Conservation (phyloP, 495 filamentous ascomycete genomes). For the Aspergillus conjunctus region DNA sequence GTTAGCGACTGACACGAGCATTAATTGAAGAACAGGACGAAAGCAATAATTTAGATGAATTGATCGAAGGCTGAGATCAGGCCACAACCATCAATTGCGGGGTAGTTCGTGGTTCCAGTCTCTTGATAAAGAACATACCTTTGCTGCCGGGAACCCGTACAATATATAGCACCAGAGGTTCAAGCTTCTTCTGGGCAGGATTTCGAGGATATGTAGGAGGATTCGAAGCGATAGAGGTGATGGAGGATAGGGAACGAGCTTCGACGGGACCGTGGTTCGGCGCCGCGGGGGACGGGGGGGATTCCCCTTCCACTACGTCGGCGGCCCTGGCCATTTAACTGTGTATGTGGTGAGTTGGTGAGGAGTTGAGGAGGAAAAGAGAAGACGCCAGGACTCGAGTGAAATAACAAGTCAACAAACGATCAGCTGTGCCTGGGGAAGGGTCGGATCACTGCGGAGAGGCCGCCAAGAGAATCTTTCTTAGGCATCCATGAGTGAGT, state of each 20-base stretch:
- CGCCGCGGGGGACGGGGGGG: conserved; percentile 28
- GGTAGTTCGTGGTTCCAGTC: neutral
- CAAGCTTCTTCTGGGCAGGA: conserved; percentile 62
- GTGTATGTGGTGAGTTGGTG: neutral
- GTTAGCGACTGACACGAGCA: conserved; percentile 20
- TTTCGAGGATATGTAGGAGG: conserved; percentile 81
- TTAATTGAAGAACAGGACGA: neutral
- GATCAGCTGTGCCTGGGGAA: conserved; percentile 19
- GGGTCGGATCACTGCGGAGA: conserved; percentile 23
- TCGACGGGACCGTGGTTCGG: conserved; percentile 57
- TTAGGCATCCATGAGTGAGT: conserved; percentile 16
- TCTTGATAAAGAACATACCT: conserved; percentile 55
- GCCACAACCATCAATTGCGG: conserved; percentile 1
- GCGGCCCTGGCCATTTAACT: conserved; percentile 32
- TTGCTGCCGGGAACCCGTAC: conserved; percentile 87
- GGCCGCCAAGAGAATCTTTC: conserved; percentile 14
- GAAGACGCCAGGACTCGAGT: conserved; percentile 2
- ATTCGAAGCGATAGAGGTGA: conserved; percentile 81
- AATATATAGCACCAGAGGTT: conserved; percentile 82
- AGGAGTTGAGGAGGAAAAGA: conserved; percentile 6
- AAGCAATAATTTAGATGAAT: neutral
- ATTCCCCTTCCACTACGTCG: conserved; percentile 26
- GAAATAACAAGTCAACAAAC: conserved; percentile 16
- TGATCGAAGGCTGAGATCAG: neutral
- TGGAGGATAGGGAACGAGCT: conserved; percentile 76